Evolutionary conservation across 768 basidiomycete species (phyloP).

Genomic region (Hypholoma fasciculare): DNA sequence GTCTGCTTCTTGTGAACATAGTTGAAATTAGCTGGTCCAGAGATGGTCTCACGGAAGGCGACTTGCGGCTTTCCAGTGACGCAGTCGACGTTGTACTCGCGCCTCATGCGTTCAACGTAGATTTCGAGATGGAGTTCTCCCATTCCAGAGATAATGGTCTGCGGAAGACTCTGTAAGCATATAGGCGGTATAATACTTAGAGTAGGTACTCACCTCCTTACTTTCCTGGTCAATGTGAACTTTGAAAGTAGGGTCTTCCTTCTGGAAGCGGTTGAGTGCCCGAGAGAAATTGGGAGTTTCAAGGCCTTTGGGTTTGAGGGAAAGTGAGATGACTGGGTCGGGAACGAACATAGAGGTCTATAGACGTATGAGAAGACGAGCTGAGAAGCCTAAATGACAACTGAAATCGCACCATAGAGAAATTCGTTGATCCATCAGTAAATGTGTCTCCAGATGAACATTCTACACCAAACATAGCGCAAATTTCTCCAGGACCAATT

Average conservation of each 20-base stretch:
- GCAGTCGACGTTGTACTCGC: slow-evolving; percentile 94
- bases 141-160: slow-evolving; percentile 99
- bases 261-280: slow-evolving; percentile 95
- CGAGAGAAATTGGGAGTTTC: slow-evolving; percentile 97
- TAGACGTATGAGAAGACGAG: not conserved
- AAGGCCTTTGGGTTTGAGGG: slow-evolving; percentile 87
- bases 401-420: slow-evolving; percentile 77
- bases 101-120: slow-evolving; percentile 98
- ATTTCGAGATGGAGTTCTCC: slow-evolving; percentile 98
- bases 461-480: slow-evolving; percentile 98
- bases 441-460: slow-evolving; percentile 98
- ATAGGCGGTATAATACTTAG: not conserved
- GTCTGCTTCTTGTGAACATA: slow-evolving; percentile 99
- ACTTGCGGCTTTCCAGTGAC: slow-evolving; percentile 95
- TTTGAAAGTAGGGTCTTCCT: slow-evolving; percentile 98
- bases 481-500: slow-evolving; percentile 97
- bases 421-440: slow-evolving; percentile 85
- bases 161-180: not conserved
- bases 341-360: slow-evolving; percentile 99
- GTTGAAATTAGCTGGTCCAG: slow-evolving; percentile 75
- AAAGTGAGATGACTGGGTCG: slow-evolving; percentile 95
- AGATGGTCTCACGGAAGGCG: slow-evolving; percentile 95
- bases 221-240: slow-evolving; percentile 94
- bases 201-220: slow-evolving; percentile 66
- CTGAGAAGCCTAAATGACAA: not conserved